Evolutionary conservation across 805 yeast species (phyloP), one percentile per base, ranked within the genome.

Genomic region (Brettanomyces anomalus): DNA sequence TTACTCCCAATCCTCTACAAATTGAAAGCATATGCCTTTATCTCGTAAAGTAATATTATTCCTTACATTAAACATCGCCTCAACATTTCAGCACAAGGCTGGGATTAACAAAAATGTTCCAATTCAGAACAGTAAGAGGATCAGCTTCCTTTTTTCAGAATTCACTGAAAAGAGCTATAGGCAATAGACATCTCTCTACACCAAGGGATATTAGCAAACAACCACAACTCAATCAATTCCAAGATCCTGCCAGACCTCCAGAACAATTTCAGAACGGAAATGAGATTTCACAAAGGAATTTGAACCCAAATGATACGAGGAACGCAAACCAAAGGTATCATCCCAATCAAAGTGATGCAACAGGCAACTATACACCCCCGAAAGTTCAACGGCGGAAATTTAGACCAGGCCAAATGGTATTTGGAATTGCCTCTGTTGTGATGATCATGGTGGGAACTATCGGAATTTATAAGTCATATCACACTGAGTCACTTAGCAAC

Each of bases 171-270:
- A 24, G 28, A 24, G 10, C 28, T 24, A 7, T 24, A 24, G 28
- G 28, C 28, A 24, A 24, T 7, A 24, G 39, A 28, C 5, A 6
- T 11, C 19, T 34, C 17, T n/a, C 34, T 26, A 34, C 33, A 8
- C 33, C 31, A 14, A 35, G 17, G 5, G 57, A 50, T 28, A 21
- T 48, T n/a, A 47, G 52, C 40, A 46, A 48, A 31, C 49, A 45
- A 6, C 56, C 57, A 8, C 45, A 54, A 2, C 39, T 55, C 33
- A 55, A 55, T 20, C 57, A 55, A 35, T 55, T 55, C 33, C 57
- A 55, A 34, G 49, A 51, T 32, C 52, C 56, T 4, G 45, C 42
- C n/a, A 40, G 39, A 10, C 45, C 49, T 4, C 53, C 54, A 36
- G 43, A 37, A 7, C 49, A 44, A n/a, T 49, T 41, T 33, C 34